Base-by-base conservation (phyloP, 331 rosid species). In the Malus hybrid region DNA sequence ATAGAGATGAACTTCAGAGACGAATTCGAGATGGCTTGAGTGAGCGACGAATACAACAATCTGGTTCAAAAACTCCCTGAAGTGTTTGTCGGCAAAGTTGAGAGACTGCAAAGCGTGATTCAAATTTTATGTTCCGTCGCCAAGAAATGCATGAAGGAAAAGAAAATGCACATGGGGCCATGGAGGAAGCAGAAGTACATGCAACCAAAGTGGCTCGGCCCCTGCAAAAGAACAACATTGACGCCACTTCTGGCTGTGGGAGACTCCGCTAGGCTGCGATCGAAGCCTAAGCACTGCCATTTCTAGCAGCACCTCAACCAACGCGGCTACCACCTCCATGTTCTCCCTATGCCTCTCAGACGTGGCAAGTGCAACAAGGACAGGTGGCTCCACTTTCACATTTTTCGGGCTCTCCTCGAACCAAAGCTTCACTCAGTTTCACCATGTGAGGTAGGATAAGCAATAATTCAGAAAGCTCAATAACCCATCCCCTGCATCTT, bases 171-270 rank as follows among this genome's bases (percentile, higher is more conserved):
- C 71, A 66, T 93, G 89, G 99, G 97, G 10, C 99, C 99, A 39
- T 94, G 99, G 99, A 85, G 99, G 74, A 94, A 88, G 83, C 92
- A 88, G 22, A 84, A 73, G 83, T 94, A 94, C 84, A 88, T 94
- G 96, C 90, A 87, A 22, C 88, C 95, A 11, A 94, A 94, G 83
- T 94, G 99, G 99, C 87, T 91, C 4, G 83, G 95, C 16, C 71
- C 91, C 16, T 91, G 90, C 80, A 84, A 92, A 34, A 87, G 96
- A 82, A 87, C 85, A 52, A 72, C 90, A 59, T 77, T 84, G 19
- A 48, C 82, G 9, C 82, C 85, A 3, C 76, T 76, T 1, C 33
- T 85, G 5, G 57, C 90, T 2, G 61, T 85, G 77, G 84, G 75
- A 48, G 27, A 48, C n/a, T 59, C 85, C 3, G 57, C 82, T 6